Conservation (phyloP, 1,139 yeast genomes). For the Candida albicans region DNA sequence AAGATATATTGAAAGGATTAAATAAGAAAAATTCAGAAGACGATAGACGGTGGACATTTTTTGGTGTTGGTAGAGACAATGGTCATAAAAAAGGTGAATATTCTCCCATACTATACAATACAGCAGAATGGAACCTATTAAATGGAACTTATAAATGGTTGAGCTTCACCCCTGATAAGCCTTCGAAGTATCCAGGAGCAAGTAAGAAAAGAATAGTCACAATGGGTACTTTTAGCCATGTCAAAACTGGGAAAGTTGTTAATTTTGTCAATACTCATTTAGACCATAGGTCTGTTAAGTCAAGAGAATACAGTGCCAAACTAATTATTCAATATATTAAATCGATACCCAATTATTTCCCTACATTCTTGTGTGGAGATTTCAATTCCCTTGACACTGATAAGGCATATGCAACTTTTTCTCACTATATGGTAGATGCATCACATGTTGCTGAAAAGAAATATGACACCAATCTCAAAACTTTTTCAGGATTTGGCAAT, state of each 20-base stretch:
- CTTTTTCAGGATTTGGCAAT: slow-evolving; percentile 41
- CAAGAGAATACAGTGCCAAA: slow-evolving; percentile 31
- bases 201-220: slow-evolving; percentile 42
- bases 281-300: slow-evolving; percentile 43
- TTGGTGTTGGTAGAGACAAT: slow-evolving; percentile 49
- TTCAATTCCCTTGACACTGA: slow-evolving; percentile 33
- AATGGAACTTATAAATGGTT: slow-evolving; percentile 42
- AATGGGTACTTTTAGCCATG: slow-evolving; percentile 31
- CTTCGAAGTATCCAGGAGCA: slow-evolving; percentile 42
- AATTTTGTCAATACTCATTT: slow-evolving; percentile 45
- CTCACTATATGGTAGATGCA: slow-evolving; percentile 25
- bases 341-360: slow-evolving; percentile 26
- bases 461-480: slow-evolving; percentile 27
- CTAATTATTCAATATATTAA: slow-evolving; percentile 34
- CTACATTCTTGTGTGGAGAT: slow-evolving; percentile 30
- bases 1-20: slow-evolving; percentile 26
- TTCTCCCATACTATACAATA: slow-evolving; percentile 42
- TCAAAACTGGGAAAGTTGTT: slow-evolving; percentile 22
- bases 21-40: slow-evolving; percentile 15
- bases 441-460: slow-evolving; percentile 20
- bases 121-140: slow-evolving; percentile 28
- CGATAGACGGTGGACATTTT: slow-evolving; percentile 31
- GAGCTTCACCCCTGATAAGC: slow-evolving; percentile 36
- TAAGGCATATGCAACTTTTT: slow-evolving; percentile 26
- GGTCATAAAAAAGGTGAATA: slow-evolving; percentile 44